These are phyloP conservation scores for Pulveroboletus sp. DNA, from an alignment of 768 basidiomycete genomes.

Conservation along the genomic window DNA sequence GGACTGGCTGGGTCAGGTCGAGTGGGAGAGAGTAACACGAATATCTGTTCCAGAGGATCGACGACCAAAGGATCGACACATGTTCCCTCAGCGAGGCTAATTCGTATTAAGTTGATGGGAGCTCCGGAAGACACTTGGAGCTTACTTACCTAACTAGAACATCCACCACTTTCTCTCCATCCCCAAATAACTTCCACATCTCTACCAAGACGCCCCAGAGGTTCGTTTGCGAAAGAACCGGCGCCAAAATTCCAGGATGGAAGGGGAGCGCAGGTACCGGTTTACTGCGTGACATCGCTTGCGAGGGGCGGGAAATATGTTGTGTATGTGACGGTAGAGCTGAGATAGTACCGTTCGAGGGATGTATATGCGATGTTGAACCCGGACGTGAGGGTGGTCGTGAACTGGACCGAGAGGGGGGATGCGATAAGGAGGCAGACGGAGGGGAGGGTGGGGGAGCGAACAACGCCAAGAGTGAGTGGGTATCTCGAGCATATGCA, in stretches of 20 bases:
- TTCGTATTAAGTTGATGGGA: background rate
- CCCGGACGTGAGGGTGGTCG: constrained; percentile 23
- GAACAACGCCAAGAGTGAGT: constrained; percentile 22
- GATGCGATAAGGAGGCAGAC: constrained; percentile 12
- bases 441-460: constrained; percentile 2
- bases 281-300: background rate
- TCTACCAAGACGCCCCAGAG: constrained; percentile 27
- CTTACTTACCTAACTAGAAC: constrained; percentile 25
- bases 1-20: constrained; percentile 5
- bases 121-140: background rate
- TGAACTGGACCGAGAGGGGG: constrained; percentile 21
- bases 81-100: constrained; percentile 27
- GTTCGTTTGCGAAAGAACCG: constrained; percentile 15
- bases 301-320: constrained; percentile 9
- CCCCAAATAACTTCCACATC: constrained; percentile 24
- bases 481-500: constrained; percentile 22
- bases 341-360: constrained; percentile 5
- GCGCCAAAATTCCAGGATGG: constrained; percentile 15
- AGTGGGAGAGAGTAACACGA: constrained; percentile 19
- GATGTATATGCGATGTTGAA: constrained; percentile 11
- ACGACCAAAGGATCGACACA: constrained; percentile 20
- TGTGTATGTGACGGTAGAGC: constrained; percentile 9
- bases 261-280: constrained; percentile 12
- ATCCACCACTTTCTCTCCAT: constrained; percentile 21
- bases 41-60: constrained; percentile 29